Base-by-base conservation (phyloP, 495 filamentous ascomycete species). In the Oleoguttula mirabilis region DNA sequence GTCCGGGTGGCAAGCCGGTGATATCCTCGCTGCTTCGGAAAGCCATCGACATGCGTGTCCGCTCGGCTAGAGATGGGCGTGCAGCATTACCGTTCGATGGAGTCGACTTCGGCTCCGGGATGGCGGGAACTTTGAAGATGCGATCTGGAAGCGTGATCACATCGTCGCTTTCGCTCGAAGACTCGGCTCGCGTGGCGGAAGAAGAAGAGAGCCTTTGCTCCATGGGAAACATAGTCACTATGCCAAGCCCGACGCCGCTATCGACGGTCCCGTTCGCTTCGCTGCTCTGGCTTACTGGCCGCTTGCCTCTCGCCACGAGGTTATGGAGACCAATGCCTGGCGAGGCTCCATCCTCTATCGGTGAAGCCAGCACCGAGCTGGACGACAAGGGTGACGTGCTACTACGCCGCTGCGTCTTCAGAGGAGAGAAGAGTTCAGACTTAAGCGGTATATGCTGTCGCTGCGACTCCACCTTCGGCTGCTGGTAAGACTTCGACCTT, bases 21-120 rank as follows among this genome's bases (percentile, higher is more conserved):
- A 24, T 20, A 5, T 39, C 32, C 7, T 47, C 52, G 7, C 2
- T 4, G 40, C 20, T 52, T 11, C 47, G 47, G 28, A 55, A 54
- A 12, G 59, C 61, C 50, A 68, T 66, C 15, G 65, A 67, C 50
- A 62, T 55, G 8, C 65, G 58, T 7, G 66, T 63, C 6, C 66
- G 53, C 51, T 69, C 65, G 2, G 52, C 41, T 21, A 70, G 54
- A 19, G 65, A 65, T n/a, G 50, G 57, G 6, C 54, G 55, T 35
- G 51, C 45, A 5, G 46, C 20, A 5, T 11, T 24, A 10, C 5
- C 21, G 7, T 7, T 28, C 25, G 25, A 28, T 28, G 25, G 25
- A n/a, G 25, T n/a, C 7, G 25, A 28, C 25, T 7, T 7, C 7
- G 7, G 7, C 25, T n/a, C 25, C 25, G 7, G 7, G 25, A 28